Conservation (phyloP, 2,329 filamentous ascomycete genomes). For the Aureobasidium sp. region DNA sequence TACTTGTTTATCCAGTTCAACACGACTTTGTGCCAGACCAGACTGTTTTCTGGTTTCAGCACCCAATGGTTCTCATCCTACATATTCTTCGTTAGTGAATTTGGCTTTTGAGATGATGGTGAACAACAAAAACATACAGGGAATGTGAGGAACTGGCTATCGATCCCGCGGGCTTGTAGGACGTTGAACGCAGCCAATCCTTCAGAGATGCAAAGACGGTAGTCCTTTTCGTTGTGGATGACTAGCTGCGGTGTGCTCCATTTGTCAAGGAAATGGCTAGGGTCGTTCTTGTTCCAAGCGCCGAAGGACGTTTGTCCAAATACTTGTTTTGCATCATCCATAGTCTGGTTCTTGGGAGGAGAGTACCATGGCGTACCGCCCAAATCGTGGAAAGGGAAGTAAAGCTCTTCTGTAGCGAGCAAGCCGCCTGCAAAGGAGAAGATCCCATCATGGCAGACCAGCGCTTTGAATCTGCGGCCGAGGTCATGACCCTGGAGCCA, state of each 20-base stretch:
- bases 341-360: slow-evolving; percentile 20
- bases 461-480: slow-evolving; percentile 75
- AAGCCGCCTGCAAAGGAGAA: slow-evolving; percentile 51
- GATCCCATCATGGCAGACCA: slow-evolving; percentile 83
- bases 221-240: slow-evolving; percentile 87
- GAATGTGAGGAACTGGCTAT: slow-evolving; percentile 73
- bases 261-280: slow-evolving; percentile 49
- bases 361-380: slow-evolving; percentile 45
- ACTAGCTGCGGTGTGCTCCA: slow-evolving; percentile 86
- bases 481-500: slow-evolving; percentile 87
- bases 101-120: too few relatives aligned
- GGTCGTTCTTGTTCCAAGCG: slow-evolving; percentile 53
- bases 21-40: slow-evolving; percentile 85
- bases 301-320: slow-evolving; percentile 26
- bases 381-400: slow-evolving; percentile 49
- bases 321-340: slow-evolving; percentile 18
- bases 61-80: slow-evolving; percentile 82
- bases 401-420: slow-evolving; percentile 44
- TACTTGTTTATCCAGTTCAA: slow-evolving; percentile 65
- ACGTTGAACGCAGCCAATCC: slow-evolving; percentile 81
- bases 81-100: too few relatives aligned
- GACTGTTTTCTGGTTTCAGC: slow-evolving; percentile 80
- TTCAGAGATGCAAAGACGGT: slow-evolving; percentile 77
- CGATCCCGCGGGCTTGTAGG: slow-evolving; percentile 65
- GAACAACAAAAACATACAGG: too few relatives aligned